A percentile compares a stretch with the other conserved stretches of the same genome.
Evolutionary conservation across 495 filamentous ascomycete species (phyloP).

Genomic region (Chaetomidium leptoderma): DNA sequence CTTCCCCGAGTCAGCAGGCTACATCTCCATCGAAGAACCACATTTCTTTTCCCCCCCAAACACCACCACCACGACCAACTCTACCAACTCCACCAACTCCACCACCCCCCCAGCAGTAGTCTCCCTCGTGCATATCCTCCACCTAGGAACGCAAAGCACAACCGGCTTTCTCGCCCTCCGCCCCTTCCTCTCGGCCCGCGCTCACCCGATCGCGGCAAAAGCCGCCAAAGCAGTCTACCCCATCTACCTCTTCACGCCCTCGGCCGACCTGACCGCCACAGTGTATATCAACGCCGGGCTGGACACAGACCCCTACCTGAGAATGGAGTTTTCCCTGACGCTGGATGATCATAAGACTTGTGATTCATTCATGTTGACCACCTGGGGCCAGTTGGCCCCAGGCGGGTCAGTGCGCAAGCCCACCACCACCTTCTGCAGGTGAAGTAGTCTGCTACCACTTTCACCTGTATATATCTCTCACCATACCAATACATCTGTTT

Average conservation of each 20-base stretch:
- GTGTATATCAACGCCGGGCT: constrained; percentile 45
- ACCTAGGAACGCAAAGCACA: constrained; percentile 43
- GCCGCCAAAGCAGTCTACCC: constrained; percentile 48
- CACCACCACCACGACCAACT: constrained; percentile 4
- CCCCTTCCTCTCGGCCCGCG: constrained; percentile 40
- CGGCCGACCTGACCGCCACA: constrained; percentile 44
- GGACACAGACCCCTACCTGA: constrained; percentile 30
- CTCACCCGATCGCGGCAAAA: constrained; percentile 9
- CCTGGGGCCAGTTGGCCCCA: too few species aligned
- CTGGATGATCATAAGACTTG: constrained; percentile 46
- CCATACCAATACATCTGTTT: too few species aligned
- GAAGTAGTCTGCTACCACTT: too few species aligned
- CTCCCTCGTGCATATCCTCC: constrained; percentile 32
- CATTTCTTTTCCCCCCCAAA: constrained; percentile 33
- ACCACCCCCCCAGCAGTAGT: constrained; percentile 14
- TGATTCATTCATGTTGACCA: too few species aligned
- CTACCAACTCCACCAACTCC: constrained; percentile 19
- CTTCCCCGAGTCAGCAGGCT: constrained; percentile 52
- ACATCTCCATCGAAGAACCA: constrained; percentile 53
- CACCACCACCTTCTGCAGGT: too few species aligned
- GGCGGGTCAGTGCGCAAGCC: too few species aligned
- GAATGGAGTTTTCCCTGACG: constrained; percentile 38
- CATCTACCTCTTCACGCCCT: constrained; percentile 49
- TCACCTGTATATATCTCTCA: too few species aligned
- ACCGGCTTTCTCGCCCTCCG: constrained; percentile 50